Base-by-base conservation (phyloP, 768 basidiomycete genomes). In the Pulveroboletus sp. region DNA sequence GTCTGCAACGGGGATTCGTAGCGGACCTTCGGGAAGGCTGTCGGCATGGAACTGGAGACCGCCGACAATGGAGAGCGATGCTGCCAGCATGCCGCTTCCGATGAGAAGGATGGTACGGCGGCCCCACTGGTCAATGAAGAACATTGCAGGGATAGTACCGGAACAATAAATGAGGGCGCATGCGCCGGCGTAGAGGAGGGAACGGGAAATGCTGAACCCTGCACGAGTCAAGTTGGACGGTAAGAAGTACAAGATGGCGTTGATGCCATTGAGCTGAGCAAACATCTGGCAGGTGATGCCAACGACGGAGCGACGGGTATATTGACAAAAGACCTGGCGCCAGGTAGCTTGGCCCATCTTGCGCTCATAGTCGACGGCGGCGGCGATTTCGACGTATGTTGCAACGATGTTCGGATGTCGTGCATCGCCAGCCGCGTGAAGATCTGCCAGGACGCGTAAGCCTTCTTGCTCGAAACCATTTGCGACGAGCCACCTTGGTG, bases 201-300 rank as follows among this genome's bases (percentile, higher is more conserved):
- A 71, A 8, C 65, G 70, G 24, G 70, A 60, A 36, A 73, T 64
- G 21, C 65, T 66, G 65, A 79, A 78, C 11, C 79, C 77, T 3
- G 78, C 74, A 18, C 76, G 73, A 5, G 73, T 72, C 51, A 80
- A 66, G 51, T 75, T 78, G 50, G 74, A 74, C 8, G 80, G 80
- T 10, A 82, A 68, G 59, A 78, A 81, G 57, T 82, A 82, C 24
- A 82, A 68, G 43, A 83, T 75, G 10, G 76, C 76, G 49, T 79
- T 79, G 63, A 80, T 78, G 18, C 78, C 77, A 57, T 80, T 79
- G 61, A 77, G 74, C 53, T 79, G 77, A 1, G 76, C 76, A 47
- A 79, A 78, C 57, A 76, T 73, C 55, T 83, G 82, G 38, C 76
- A 76, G 0, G 74, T 76, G 53, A 76, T 74, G 8, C 78, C 82